Percentiles rank a stretch among this genome's conserved stretches.
Evolutionary conservation across 2,329 filamentous ascomycete species (phyloP).

Genomic region (Purpureocillium takamizusanense): DNA sequence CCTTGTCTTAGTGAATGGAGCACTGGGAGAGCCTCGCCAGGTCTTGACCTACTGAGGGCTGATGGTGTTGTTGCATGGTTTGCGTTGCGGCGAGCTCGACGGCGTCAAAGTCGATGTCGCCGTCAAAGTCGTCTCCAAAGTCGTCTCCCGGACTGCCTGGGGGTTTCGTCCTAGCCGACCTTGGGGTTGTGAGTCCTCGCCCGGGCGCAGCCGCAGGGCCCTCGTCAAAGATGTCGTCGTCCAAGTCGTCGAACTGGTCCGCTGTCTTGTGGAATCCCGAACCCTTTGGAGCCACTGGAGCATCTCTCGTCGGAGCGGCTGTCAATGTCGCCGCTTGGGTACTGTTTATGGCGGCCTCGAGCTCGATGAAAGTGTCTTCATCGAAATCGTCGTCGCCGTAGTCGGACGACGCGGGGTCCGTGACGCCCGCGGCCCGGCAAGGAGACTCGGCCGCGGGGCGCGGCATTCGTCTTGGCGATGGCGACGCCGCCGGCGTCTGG

Average conservation of each 20-base stretch:
- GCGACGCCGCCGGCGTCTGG: conserved; percentile 26
- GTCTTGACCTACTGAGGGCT: conserved; percentile 25
- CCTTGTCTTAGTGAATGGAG: conserved; percentile 51
- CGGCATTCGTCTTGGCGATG: conserved; percentile 29
- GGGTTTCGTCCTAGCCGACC: conserved; percentile 4
- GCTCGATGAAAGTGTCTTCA: conserved; percentile 47
- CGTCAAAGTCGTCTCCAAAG: conserved; percentile 42
- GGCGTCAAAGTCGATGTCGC: conserved; percentile 72
- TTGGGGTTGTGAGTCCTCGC: conserved; percentile 5
- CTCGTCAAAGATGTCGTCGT: conserved; percentile 49
- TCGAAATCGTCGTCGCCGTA: conserved; percentile 51
- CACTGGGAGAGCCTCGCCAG: conserved; percentile 8
- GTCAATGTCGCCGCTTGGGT: conserved; percentile 18
- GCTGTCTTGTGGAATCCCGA: neutral
- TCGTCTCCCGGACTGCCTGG: conserved; percentile 18
- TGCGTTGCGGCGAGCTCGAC: conserved; percentile 67
- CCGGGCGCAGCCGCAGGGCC: conserved; percentile 14
- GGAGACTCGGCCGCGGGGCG: conserved; percentile 12
- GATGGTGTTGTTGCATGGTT: conserved; percentile 31
- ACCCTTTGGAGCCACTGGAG: no score
- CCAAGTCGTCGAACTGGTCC: conserved; percentile 57
- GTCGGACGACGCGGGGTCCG: conserved; percentile 27
- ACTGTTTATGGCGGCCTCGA: conserved; percentile 34
- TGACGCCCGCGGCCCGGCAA: conserved; percentile 6
- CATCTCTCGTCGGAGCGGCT: no score